Evolutionary conservation across 345 rosid genomes (phyloP).

Genomic region (Erodium maritimum): DNA sequence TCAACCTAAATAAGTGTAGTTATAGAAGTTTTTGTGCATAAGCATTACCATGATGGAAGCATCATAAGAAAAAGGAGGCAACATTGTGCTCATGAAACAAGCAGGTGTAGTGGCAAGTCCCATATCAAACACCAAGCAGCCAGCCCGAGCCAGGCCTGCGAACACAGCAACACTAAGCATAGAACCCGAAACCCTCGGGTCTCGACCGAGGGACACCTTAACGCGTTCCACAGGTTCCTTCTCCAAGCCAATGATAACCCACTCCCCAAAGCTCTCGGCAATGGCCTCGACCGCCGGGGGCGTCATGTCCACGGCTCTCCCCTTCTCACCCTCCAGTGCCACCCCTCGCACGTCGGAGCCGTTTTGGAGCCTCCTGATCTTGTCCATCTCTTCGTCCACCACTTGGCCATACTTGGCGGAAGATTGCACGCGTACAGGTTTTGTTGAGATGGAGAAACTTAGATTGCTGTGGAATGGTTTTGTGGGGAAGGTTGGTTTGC

Average conservation of each 20-base stretch:
- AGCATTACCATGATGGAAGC: conserved; percentile 78
- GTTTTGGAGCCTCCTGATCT: conserved; percentile 67
- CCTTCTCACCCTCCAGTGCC: conserved; percentile 81
- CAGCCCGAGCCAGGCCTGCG: conserved; percentile 72
- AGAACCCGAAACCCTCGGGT: conserved; percentile 65
- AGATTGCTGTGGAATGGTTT: conserved; percentile 3
- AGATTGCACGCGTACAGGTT: conserved; percentile 13
- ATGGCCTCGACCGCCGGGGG: conserved; percentile 86
- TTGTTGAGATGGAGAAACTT: conserved; percentile 11
- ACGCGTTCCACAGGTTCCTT: conserved; percentile 19
- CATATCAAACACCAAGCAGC: conserved; percentile 65
- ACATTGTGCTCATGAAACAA: conserved; percentile 83
- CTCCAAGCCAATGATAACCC: conserved; percentile 43
- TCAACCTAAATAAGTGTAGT: too few relatives aligned
- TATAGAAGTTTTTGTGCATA: neutral
- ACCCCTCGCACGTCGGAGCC: conserved; percentile 92
- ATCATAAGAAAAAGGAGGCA: conserved; percentile 59
- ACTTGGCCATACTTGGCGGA: conserved; percentile 28
- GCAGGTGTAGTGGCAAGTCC: conserved; percentile 96
- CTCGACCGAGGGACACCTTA: conserved; percentile 67
- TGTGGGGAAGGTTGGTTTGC: conserved; percentile 20
- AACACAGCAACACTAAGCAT: conserved; percentile 61
- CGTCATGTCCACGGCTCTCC: conserved; percentile 55
- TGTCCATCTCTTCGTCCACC: conserved; percentile 63
- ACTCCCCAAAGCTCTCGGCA: conserved; percentile 85